Conservation (phyloP, 495 filamentous ascomycete genomes). For the Sordaria brevicollis region DNA sequence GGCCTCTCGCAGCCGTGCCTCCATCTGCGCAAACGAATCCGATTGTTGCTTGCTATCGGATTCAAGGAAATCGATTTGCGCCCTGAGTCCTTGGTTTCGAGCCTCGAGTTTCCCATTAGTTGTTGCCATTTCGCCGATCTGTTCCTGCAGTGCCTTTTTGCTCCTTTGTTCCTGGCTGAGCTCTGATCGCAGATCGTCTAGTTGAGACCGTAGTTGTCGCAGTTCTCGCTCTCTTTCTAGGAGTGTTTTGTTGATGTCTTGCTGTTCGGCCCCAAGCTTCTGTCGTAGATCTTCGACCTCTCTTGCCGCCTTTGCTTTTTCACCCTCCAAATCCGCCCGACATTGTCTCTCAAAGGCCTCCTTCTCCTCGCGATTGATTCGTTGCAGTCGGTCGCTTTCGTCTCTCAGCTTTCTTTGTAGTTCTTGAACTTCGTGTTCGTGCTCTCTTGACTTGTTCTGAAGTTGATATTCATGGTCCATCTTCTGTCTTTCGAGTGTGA, state of each 20-base stretch:
- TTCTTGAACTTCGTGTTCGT: conserved; percentile 24
- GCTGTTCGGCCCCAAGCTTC: conserved; percentile 50
- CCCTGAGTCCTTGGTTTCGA: conserved; percentile 60
- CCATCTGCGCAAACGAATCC: conserved; percentile 63
- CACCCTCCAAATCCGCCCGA: conserved; percentile 44
- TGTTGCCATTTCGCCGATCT: conserved; percentile 52
- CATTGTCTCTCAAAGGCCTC: conserved; percentile 32
- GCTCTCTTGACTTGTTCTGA: conserved; percentile 27
- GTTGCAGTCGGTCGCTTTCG: conserved; percentile 17
- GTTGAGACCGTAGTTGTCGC: conserved; percentile 37
- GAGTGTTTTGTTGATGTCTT: conserved; percentile 52
- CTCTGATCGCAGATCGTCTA: conserved; percentile 46
- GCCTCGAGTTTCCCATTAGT: conserved; percentile 61
- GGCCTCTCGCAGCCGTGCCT: conserved; percentile 68
- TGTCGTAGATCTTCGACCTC: conserved; percentile 58
- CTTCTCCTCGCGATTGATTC: conserved; percentile 29
- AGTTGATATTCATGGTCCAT: conserved; percentile 28
- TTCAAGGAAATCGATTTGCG: conserved; percentile 78
- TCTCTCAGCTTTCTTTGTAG: conserved; percentile 27
- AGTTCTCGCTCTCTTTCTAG: conserved; percentile 53
- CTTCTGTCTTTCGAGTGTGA: conserved; percentile 19
- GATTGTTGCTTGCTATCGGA: conserved; percentile 79
- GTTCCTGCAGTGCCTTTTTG: conserved; percentile 25
- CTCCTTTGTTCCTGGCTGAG: conserved; percentile 43
- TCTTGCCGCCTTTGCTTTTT: conserved; percentile 43